Evolutionary conservation across 257 asterid genomes (phyloP).

Genomic region (Penstemon newberryi): DNA sequence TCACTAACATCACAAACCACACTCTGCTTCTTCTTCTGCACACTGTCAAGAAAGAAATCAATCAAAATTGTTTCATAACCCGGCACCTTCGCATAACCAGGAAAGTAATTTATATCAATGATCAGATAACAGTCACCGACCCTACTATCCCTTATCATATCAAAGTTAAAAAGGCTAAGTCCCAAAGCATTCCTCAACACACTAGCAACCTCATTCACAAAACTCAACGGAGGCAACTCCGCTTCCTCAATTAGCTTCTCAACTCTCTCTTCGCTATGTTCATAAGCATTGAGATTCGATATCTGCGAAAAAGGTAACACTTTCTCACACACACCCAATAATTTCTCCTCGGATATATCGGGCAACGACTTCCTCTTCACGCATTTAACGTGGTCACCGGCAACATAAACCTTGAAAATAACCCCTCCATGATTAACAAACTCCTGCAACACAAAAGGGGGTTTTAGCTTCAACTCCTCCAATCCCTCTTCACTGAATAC

Average conservation of each 20-base stretch:
- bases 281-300: conserved; percentile 52
- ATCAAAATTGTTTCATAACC: conserved; percentile 58
- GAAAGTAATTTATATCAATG: conserved; percentile 85
- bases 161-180: conserved; percentile 78
- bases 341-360: conserved; percentile 44
- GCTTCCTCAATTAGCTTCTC: conserved; percentile 46
- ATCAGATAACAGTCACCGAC: conserved; percentile 56
- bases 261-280: conserved; percentile 37
- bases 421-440: conserved; percentile 90
- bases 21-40: conserved; percentile 37
- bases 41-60: conserved; percentile 67
- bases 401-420: conserved; percentile 78
- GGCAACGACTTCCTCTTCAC: conserved; percentile 76
- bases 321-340: conserved; percentile 28
- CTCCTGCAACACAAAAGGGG: conserved; percentile 76
- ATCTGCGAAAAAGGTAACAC: conserved; percentile 66
- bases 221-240: conserved; percentile 54
- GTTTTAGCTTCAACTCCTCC: conserved; percentile 35
- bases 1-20: conserved; percentile 22
- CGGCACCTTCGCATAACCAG: conserved; percentile 83
- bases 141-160: conserved; percentile 65
- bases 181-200: conserved; percentile 57
- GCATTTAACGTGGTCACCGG: conserved; percentile 59
- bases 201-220: conserved; percentile 56
- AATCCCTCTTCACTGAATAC: conserved; percentile 58